A percentile compares a stretch with the other conserved stretches of the same genome.
Conservation (phyloP, 2,329 filamentous ascomycete genomes). For the Capronia epimyces region DNA sequence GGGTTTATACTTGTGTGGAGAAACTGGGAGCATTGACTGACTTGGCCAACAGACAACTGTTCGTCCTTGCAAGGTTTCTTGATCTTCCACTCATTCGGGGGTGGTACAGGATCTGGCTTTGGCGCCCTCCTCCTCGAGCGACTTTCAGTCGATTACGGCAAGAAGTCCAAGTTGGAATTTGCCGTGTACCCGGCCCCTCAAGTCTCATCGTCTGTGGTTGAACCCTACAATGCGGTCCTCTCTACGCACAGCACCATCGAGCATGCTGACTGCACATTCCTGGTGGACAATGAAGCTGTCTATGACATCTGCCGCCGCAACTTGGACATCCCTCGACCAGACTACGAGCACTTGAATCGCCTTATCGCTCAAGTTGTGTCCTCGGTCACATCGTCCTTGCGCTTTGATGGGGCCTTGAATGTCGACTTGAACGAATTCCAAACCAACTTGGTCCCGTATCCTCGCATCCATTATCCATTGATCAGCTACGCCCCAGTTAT, state of each 20-base stretch:
- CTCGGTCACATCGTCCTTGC: conserved; percentile 60
- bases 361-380: conserved; percentile 64
- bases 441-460: conserved; percentile 64
- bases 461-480: conserved; percentile 62
- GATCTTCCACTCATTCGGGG: conserved; percentile 64
- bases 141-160: conserved; percentile 59
- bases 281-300: conserved; percentile 64
- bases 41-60: conserved; percentile 52
- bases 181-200: conserved; percentile 61
- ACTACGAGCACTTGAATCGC: conserved; percentile 61
- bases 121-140: conserved; percentile 61
- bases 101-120: conserved; percentile 63
- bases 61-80: conserved; percentile 61
- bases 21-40: conserved; percentile 17
- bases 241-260: conserved; percentile 59
- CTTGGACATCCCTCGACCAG: conserved; percentile 59
- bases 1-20: conserved; percentile 17
- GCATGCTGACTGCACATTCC: conserved; percentile 63
- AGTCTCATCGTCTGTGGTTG: conserved; percentile 61
- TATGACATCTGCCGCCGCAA: conserved; percentile 63
- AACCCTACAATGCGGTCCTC: conserved; percentile 60
- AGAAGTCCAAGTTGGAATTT: conserved; percentile 65
- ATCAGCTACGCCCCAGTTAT: conserved; percentile 62
- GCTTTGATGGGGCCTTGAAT: conserved; percentile 62
- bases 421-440: conserved; percentile 66